Evolutionary conservation across 495 filamentous ascomycete genomes (phyloP).

Genomic region (Aspergillus wentii): DNA sequence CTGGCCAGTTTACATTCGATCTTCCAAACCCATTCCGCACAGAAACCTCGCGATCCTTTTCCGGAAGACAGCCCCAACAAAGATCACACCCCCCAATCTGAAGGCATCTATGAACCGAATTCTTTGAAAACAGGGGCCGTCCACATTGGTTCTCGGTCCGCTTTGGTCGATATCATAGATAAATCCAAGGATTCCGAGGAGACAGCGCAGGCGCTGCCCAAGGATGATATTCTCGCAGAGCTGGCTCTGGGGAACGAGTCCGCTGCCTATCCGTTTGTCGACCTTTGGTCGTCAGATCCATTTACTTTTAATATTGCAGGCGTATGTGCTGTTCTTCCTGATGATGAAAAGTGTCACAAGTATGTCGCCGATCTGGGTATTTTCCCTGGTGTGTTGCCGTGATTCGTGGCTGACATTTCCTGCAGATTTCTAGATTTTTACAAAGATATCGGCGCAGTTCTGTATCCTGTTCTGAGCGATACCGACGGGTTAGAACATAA

Average conservation of each 20-base stretch:
- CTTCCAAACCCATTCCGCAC: slow-evolving; percentile 28
- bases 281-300: slow-evolving; percentile 60
- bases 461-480: slow-evolving; percentile 76
- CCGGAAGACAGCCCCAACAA: too few species aligned
- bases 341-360: slow-evolving; percentile 57
- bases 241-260: slow-evolving; percentile 76
- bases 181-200: slow-evolving; percentile 34
- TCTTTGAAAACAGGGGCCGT: slow-evolving; percentile 40
- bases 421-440: slow-evolving; percentile 66
- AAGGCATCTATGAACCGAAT: slow-evolving; percentile 47
- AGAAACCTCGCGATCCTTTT: slow-evolving; percentile 15
- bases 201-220: slow-evolving; percentile 53
- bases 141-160: slow-evolving; percentile 54
- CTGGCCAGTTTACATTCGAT: slow-evolving; percentile 32
- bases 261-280: slow-evolving; percentile 72
- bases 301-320: slow-evolving; percentile 64
- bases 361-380: too few species aligned
- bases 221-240: slow-evolving; percentile 74
- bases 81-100: slow-evolving; percentile 19
- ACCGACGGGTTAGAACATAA: slow-evolving; percentile 60
- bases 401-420: slow-evolving; percentile 2
- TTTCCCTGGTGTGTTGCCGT: too few species aligned
- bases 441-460: slow-evolving; percentile 69
- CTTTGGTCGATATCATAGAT: slow-evolving; percentile 46
- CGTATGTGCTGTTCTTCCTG: slow-evolving; percentile 63